A percentile compares a stretch with the other conserved stretches of the same genome.
phyloP scores from a whole-genome alignment of 257 asterid species.

The Echium plantagineum region DNA sequence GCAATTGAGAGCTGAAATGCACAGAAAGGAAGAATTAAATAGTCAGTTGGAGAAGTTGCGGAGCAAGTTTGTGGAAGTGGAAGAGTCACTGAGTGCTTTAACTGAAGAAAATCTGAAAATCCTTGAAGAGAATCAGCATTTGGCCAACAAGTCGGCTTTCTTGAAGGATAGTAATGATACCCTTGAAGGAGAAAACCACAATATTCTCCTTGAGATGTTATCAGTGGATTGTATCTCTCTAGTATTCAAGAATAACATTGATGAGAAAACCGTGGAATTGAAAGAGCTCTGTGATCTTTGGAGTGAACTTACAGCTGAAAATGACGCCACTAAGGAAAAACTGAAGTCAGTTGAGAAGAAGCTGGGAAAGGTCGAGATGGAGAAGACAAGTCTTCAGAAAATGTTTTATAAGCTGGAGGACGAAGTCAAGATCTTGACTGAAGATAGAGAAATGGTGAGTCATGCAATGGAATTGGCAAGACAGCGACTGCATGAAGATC shows the following conservation, averaged over 20 bases:
- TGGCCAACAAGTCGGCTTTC: conserved; percentile 23
- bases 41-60: too few relatives aligned
- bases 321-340: conserved; percentile 32
- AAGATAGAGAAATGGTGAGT: conserved; percentile 30
- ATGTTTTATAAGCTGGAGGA: conserved; percentile 35
- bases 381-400: conserved; percentile 32
- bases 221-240: conserved; percentile 38
- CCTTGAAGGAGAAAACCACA: conserved; percentile 53
- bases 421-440: conserved; percentile 22
- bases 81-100: conserved; percentile 31
- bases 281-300: conserved; percentile 36
- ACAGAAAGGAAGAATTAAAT: too few relatives aligned
- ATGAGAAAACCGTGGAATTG: conserved; percentile 38
- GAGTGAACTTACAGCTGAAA: conserved; percentile 24
- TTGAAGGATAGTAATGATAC: conserved; percentile 34
- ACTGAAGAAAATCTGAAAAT: conserved; percentile 29
- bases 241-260: conserved; percentile 35
- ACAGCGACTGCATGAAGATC: conserved; percentile 30
- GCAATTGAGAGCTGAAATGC: too few relatives aligned
- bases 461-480: conserved; percentile 35
- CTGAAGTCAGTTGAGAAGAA: conserved; percentile 38
- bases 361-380: conserved; percentile 38
- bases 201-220: conserved; percentile 29
- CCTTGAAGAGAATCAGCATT: conserved; percentile 37
- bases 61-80: conserved; percentile 27